Base-by-base conservation (phyloP, 2,329 filamentous ascomycete species). In the Amylocarpus encephaloides region DNA sequence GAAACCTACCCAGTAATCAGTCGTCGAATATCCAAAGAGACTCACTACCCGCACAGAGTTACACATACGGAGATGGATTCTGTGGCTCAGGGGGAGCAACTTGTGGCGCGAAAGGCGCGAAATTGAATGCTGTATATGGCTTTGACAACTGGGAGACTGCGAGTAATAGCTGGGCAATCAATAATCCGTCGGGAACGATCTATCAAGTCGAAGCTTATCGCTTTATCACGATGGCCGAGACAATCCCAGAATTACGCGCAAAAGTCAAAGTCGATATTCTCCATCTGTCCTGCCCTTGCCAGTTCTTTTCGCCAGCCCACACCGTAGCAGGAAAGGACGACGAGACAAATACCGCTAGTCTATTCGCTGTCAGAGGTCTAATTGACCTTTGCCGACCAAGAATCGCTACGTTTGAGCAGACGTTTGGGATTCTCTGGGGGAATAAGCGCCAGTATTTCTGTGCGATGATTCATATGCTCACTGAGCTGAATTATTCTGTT, bases 341-440 rank as follows among this genome's bases (percentile, higher is more conserved):
- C 41, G 84, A 86, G 1, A 73, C 68, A 0, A 93, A 94, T 57
- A 80, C 79, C 0, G 80, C 81, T 1, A 74, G 74, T 0, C 62
- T 83, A 0, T 79, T 76, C 54, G 69, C 73, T 0, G 79, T 78
- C 46, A 68, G 71, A 1, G 66, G 75, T 3, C 65, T 90, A 0
- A 68, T 92, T 0, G 67, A 74, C 5, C 75, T 76, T 33, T 65
- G 76, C 0, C 76, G 74, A 0, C 88, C 89, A 0, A 75, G 88
- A 0, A 62, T 93, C 0, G 77, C 88, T 1, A 94, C 88, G 0
- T 70, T 94, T 0, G 89, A 95, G 59, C 85, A 95, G 62, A 91
- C 88, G 0, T 82, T 80, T 46, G 88, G 87, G 0, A 74, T 94
- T 1, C 65, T 78, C 0, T n/a, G 15, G 10, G n/a, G 10, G 2